Evolutionary conservation across 352 stramenopile species (phyloP).

Genomic region (Globisporangium rhizosaccharum): DNA sequence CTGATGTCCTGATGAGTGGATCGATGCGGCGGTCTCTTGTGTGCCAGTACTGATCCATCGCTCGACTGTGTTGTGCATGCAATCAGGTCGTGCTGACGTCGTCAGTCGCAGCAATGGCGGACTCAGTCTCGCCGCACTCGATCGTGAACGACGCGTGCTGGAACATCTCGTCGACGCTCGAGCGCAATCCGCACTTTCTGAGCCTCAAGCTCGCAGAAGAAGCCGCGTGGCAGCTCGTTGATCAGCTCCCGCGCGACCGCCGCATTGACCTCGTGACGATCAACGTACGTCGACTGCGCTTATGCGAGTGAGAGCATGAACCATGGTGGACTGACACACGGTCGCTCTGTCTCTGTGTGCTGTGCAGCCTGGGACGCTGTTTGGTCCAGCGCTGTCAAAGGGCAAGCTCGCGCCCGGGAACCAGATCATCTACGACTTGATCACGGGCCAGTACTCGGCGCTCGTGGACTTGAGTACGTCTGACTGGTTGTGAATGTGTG

Average conservation of each 20-base stretch:
- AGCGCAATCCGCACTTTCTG: conserved; percentile 85
- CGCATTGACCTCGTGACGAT: conserved; percentile 85
- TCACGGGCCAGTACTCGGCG: conserved; percentile 83
- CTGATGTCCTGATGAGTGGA: too few relatives aligned
- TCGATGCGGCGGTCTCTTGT: conserved; percentile 6
- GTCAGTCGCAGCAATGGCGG: conserved; percentile 81
- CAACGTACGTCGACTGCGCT: conserved; percentile 41
- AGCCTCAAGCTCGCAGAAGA: conserved; percentile 86
- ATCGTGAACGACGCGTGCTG: conserved; percentile 84
- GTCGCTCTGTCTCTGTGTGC: background rate
- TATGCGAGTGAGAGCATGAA: too few relatives aligned
- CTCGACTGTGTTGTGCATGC: background rate
- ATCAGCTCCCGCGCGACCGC: conserved; percentile 75
- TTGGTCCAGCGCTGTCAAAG: conserved; percentile 78
- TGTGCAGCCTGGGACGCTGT: conserved; percentile 65
- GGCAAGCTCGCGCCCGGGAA: conserved; percentile 80
- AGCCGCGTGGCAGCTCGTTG: conserved; percentile 82
- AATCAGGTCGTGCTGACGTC: conserved; percentile 71
- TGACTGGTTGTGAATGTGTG: conserved; percentile 14
- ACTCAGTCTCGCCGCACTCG: conserved; percentile 65
- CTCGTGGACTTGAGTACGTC: conserved; percentile 76
- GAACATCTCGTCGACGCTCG: conserved; percentile 81
- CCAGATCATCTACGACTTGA: conserved; percentile 84
- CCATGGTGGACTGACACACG: background rate
- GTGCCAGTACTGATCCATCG: background rate